A percentile compares a stretch with the other conserved stretches of the same genome.
phyloP scores from a whole-genome alignment of 2,329 filamentous ascomycete species.

The Macrophomina tecta region DNA sequence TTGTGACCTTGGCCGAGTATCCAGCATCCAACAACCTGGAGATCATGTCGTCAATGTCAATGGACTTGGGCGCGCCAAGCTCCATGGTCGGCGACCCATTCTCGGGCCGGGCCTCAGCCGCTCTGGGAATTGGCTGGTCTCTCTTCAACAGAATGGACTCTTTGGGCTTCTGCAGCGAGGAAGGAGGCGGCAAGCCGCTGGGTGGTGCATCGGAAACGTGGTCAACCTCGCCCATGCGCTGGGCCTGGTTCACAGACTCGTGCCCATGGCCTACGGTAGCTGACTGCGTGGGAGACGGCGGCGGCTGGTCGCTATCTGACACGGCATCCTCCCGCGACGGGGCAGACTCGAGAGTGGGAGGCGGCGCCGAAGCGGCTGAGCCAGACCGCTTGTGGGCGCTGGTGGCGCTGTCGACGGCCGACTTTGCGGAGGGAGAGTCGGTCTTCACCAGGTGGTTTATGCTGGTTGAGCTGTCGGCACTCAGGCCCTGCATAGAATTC shows the following conservation, averaged over 20 bases:
- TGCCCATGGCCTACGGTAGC: conserved; percentile 74
- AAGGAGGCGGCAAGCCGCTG: conserved; percentile 60
- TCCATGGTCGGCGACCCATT: conserved; percentile 66
- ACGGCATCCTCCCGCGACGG: conserved; percentile 45
- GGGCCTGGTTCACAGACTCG: conserved; percentile 79
- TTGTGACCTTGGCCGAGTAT: conserved; percentile 96
- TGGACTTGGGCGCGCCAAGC: conserved; percentile 88
- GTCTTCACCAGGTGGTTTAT: conserved; percentile 52
- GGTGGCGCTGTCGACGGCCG: conserved; percentile 69
- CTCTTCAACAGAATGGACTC: conserved; percentile 90
- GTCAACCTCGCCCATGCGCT: conserved; percentile 88
- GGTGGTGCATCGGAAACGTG: conserved; percentile 91
- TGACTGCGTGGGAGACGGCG: conserved; percentile 87
- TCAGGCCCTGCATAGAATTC: conserved; percentile 69
- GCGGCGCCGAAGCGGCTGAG: conserved; percentile 39
- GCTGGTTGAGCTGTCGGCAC: conserved; percentile 60
- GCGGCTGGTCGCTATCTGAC: conserved; percentile 53
- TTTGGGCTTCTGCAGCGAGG: conserved; percentile 72
- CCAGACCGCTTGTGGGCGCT: conserved; percentile 42
- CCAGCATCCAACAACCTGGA: conserved; percentile 91
- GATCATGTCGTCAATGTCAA: conserved; percentile 97
- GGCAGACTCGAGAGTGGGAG: conserved; percentile 42
- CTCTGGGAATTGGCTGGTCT: conserved; percentile 70
- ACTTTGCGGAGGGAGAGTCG: conserved; percentile 50
- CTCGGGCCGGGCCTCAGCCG: conserved; percentile 49